Conservation (phyloP, 192 early-diverging fungal species). For the Diversispora epigaea region DNA sequence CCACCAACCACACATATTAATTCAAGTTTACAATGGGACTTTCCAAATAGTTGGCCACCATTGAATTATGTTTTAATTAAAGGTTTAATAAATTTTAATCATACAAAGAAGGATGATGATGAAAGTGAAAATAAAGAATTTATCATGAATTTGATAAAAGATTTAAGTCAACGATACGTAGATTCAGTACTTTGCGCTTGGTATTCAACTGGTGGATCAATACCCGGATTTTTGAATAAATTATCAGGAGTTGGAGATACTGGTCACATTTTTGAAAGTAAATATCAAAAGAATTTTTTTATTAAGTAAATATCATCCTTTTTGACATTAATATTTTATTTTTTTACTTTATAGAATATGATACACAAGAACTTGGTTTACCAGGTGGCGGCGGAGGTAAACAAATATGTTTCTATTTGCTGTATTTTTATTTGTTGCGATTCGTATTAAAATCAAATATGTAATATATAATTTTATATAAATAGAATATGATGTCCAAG, state of each 20-base stretch:
- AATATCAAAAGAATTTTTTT: neutral
- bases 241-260: conserved; percentile 38
- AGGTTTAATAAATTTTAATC: conserved; percentile 40
- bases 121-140: conserved; percentile 2
- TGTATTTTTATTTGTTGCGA: too few species aligned
- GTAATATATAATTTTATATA: neutral
- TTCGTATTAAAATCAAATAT: neutral
- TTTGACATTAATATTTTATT: too few species aligned
- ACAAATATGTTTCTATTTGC: too few species aligned
- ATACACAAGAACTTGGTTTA: conserved; percentile 46
- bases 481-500: conserved; percentile 63
- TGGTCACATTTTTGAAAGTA: conserved; percentile 74
- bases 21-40: conserved; percentile 74
- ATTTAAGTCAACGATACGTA: conserved; percentile 54
- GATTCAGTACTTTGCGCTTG: conserved; percentile 65
- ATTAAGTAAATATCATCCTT: too few species aligned
- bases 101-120: too few species aligned
- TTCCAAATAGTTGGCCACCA: conserved; percentile 71
- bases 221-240: conserved; percentile 46
- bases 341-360: conserved; percentile 44
- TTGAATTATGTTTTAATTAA: conserved; percentile 57
- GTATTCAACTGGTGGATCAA: conserved; percentile 64
- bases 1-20: conserved; percentile 56
- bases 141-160: conserved; percentile 30
- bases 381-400: conserved; percentile 55